A percentile compares a stretch with the other conserved stretches of the same genome.
Conservation (phyloP, 352 stramenopile genomes). For the Phytophthora sansomeana region DNA sequence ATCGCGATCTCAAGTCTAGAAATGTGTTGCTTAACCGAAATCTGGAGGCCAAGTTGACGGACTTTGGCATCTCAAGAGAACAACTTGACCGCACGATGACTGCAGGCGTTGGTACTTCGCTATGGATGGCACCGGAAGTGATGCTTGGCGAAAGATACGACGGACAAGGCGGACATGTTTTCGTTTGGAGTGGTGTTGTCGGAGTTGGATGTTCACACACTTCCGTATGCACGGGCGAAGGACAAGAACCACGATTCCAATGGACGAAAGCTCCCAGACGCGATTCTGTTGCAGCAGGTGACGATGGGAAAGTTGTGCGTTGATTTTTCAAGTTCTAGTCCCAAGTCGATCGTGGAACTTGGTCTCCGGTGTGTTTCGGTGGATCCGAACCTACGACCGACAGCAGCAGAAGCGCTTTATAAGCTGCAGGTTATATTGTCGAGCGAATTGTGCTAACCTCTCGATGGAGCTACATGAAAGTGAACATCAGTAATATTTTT, state of each 20-base stretch:
- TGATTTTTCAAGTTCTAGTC: slow-evolving; percentile 26
- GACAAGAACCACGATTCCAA: slow-evolving; percentile 10
- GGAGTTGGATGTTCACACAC: slow-evolving; percentile 44
- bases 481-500: too few species aligned
- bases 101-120: slow-evolving; percentile 20
- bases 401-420: slow-evolving; percentile 59
- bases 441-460: too few species aligned
- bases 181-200: slow-evolving; percentile 42
- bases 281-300: slow-evolving; percentile 33
- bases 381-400: slow-evolving; percentile 43
- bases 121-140: slow-evolving; percentile 35
- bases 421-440: slow-evolving; percentile 26
- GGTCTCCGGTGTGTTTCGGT: slow-evolving; percentile 42
- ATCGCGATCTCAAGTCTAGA: slow-evolving; percentile 74
- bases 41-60: slow-evolving; percentile 51
- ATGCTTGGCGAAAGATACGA: slow-evolving; percentile 29
- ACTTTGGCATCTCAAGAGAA: slow-evolving; percentile 57
- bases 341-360: slow-evolving; percentile 25
- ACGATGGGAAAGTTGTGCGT: slow-evolving; percentile 27
- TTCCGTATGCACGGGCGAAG: slow-evolving; percentile 29
- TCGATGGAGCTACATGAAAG: too few species aligned
- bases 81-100: slow-evolving; percentile 23
- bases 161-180: slow-evolving; percentile 35
- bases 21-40: slow-evolving; percentile 67
- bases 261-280: slow-evolving; percentile 29